Evolutionary conservation across 1,284 basidiomycete genomes (phyloP).

Genomic region (Neotropicomus parvogracilis): DNA sequence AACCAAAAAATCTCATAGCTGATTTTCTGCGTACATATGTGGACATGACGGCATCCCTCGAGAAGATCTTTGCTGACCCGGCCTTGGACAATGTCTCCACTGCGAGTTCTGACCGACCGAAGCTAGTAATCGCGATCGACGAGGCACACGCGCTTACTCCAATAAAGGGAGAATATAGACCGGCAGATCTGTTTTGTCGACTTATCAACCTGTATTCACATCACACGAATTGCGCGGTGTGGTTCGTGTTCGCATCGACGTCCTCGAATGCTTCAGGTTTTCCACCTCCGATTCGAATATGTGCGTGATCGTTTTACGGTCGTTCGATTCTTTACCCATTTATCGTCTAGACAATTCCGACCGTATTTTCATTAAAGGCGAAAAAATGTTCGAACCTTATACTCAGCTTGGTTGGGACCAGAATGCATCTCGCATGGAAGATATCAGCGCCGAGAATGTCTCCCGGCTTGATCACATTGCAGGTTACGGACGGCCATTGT

Average conservation of each 20-base stretch:
- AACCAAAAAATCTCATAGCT: too few relatives aligned
- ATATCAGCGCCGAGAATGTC: not conserved
- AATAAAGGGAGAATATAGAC: not conserved
- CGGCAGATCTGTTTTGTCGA: conserved; percentile 6
- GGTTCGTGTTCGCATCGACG: conserved; percentile 17
- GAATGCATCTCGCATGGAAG: not conserved
- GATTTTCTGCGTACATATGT: too few relatives aligned
- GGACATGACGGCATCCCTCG: not conserved
- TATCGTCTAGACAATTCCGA: conserved; percentile 4
- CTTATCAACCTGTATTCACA: conserved; percentile 5
- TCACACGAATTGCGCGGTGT: not conserved
- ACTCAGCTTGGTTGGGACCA: too few relatives aligned
- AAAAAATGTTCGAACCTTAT: conserved; percentile 10
- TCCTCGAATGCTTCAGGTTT: conserved; percentile 11
- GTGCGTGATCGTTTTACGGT: too few relatives aligned
- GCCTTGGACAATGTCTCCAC: too few relatives aligned
- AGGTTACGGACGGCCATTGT: conserved; percentile 5
- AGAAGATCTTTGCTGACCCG: not conserved
- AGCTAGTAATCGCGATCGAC: conserved; percentile 9
- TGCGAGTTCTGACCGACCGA: not conserved
- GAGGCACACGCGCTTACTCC: conserved; percentile 7
- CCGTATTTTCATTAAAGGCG: not conserved
- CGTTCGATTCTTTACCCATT: not conserved
- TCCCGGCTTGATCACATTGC: conserved; percentile 1
- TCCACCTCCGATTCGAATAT: conserved; percentile 1